A percentile compares a stretch with the other conserved stretches of the same genome.
phyloP scores from a whole-genome alignment of 164 flowering plant species.

The Berberis vulgaris region DNA sequence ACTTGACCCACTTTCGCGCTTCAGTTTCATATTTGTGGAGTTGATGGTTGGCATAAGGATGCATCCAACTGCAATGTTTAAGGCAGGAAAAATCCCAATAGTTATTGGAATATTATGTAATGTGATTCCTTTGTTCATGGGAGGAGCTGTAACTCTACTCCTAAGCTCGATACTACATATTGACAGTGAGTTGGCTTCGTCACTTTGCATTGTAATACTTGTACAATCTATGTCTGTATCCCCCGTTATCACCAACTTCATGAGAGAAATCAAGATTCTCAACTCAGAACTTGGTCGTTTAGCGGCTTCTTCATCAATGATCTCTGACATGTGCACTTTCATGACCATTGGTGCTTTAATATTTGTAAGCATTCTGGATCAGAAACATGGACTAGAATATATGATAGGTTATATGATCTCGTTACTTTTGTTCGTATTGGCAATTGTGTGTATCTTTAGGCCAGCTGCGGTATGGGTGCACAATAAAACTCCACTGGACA shows the following conservation, averaged over 20 bases:
- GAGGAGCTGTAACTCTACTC: background rate
- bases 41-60: background rate
- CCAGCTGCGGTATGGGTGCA: background rate
- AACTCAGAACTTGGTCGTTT: background rate
- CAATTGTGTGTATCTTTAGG: background rate
- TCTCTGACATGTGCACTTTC: background rate
- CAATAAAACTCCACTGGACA: background rate
- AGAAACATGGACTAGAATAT: background rate
- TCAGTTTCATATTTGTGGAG: background rate
- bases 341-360: background rate
- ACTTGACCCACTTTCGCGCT: too few relatives aligned
- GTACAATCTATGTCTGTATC: background rate
- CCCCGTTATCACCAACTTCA: background rate
- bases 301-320: background rate
- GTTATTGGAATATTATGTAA: background rate
- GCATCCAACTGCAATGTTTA: background rate
- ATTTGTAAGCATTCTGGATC: too few relatives aligned
- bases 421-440: background rate
- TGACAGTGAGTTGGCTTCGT: background rate
- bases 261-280: background rate
- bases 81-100: background rate
- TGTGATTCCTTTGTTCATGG: background rate
- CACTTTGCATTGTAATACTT: background rate
- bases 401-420: background rate
- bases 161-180: background rate